Base-by-base conservation (phyloP, 768 basidiomycete genomes). In the Lentinula boryana region DNA sequence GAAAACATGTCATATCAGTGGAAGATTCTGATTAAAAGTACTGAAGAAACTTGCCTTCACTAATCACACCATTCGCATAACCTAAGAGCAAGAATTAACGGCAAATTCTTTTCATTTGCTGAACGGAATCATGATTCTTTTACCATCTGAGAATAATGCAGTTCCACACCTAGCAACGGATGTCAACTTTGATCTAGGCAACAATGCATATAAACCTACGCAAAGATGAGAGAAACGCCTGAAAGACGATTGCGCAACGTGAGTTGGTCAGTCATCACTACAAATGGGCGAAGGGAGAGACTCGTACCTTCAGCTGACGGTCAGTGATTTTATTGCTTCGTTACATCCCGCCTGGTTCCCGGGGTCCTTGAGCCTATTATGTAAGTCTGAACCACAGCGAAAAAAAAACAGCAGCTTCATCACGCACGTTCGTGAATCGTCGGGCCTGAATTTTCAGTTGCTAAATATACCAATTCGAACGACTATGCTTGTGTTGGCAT, bases 61-160 rank as follows among this genome's bases (percentile, higher is more conserved):
- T 89, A 65, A 93, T 91, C 66, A 91, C 78, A 69, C 83, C 84
- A 70, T 92, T 92, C 23, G 90, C 87, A 69, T 92, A 93, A 32
- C 90, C 89, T 91, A 60, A 52, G 52, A 59, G 21, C 8, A 1
- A 51, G 38, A 33, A 57, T 49, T 18, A 38, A 50, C 49, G 16
- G 31, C 36, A n/a, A 5, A 2, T 12, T 40, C 6, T 43, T 43
- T 16, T 43, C n/a, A 8, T 16, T 53, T 18, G 8, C 7, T 27
- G n/a, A 38, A 35, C 35, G 62, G 32, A 40, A 50, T 27, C 50
- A 21, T 27, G 4, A 57, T 41, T 5, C 10, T 40, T 65, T 31
- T 72, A 88, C 91, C 91, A 71, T 94, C 91, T 31, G 91, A 92
- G 75, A 94, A 93, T 49, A 93, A 76, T 46, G 92, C 91, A 3